Evolutionary conservation across 2,329 filamentous ascomycete genomes (phyloP).

Genomic region (Monosporascus sp.): DNA sequence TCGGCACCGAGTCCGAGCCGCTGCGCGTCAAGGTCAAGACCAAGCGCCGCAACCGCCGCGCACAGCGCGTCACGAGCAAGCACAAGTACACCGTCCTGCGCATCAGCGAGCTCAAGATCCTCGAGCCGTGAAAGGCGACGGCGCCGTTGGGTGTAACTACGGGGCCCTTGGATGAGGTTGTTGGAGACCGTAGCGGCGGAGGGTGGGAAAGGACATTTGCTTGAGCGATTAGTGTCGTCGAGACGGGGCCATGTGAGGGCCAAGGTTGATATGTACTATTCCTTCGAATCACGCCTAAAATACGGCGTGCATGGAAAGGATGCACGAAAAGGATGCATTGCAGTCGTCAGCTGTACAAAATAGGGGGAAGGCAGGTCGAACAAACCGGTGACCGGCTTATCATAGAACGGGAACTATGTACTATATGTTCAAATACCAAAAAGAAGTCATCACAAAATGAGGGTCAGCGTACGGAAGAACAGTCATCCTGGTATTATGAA

Average conservation of each 20-base stretch:
- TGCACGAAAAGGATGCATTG: background rate
- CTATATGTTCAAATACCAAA: background rate
- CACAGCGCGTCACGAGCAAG: conserved; percentile 80
- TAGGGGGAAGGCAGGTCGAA: background rate
- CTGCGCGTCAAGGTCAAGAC: conserved; percentile 74
- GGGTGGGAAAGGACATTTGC: background rate
- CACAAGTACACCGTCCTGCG: conserved; percentile 81
- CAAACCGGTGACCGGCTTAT: background rate
- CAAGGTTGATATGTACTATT: background rate
- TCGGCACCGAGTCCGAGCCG: conserved; percentile 78
- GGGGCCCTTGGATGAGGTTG: background rate
- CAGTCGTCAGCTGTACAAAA: background rate
- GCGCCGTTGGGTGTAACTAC: background rate
- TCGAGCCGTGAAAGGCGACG: conserved; percentile 9
- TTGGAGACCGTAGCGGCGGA: background rate
- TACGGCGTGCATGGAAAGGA: background rate
- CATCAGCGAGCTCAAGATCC: conserved; percentile 73
- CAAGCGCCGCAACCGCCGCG: conserved; percentile 69
- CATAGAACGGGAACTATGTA: background rate
- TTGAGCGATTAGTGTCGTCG: background rate
- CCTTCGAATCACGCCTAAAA: background rate
- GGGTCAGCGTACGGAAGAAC: background rate
- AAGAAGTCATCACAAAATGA: background rate
- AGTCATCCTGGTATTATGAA: background rate
- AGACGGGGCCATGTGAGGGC: background rate